Conservation (phyloP, 2,329 filamentous ascomycete species). For the Hyphodiscus sp. region DNA sequence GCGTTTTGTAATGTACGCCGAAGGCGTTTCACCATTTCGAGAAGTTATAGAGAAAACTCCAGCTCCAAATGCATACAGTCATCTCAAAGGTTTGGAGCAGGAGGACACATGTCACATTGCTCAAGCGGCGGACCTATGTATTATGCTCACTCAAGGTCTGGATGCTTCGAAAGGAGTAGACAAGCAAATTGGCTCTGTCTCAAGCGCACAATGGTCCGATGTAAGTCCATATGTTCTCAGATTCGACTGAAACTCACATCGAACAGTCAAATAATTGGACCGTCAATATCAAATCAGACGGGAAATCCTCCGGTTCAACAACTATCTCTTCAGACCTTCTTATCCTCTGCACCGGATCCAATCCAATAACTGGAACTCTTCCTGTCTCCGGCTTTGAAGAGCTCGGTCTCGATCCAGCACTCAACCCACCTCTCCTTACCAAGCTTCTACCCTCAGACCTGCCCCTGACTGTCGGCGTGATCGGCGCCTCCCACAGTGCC, state of each 20-base stretch:
- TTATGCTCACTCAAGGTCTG: constrained; percentile 40
- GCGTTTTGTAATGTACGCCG: constrained; percentile 51
- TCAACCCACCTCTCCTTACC: constrained; percentile 45
- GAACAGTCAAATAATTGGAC: constrained; percentile 29
- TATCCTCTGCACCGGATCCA: constrained; percentile 54
- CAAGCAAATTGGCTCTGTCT: constrained; percentile 33
- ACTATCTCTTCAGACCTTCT: constrained; percentile 29
- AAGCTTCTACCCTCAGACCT: constrained; percentile 33
- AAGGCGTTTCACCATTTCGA: constrained; percentile 45
- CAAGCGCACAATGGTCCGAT: constrained; percentile 33
- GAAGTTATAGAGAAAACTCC: constrained; percentile 40
- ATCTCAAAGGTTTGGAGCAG: constrained; percentile 46
- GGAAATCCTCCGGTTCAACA: constrained; percentile 4
- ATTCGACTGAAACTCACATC: constrained; percentile 1
- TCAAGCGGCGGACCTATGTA: constrained; percentile 50
- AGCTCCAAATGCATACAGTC: constrained; percentile 47
- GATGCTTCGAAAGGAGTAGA: constrained; percentile 34
- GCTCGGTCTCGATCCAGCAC: constrained; percentile 48
- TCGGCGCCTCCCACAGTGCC: constrained; percentile 58
- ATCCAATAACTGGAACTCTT: constrained; percentile 36
- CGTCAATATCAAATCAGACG: constrained; percentile 26
- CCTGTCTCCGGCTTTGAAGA: constrained; percentile 35
- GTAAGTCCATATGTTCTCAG: constrained; percentile 18
- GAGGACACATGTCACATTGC: constrained; percentile 50
- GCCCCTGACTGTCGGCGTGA: constrained; percentile 44